Base-by-base conservation (phyloP, 1,284 basidiomycete species). In the Trichosporon sp. region DNA sequence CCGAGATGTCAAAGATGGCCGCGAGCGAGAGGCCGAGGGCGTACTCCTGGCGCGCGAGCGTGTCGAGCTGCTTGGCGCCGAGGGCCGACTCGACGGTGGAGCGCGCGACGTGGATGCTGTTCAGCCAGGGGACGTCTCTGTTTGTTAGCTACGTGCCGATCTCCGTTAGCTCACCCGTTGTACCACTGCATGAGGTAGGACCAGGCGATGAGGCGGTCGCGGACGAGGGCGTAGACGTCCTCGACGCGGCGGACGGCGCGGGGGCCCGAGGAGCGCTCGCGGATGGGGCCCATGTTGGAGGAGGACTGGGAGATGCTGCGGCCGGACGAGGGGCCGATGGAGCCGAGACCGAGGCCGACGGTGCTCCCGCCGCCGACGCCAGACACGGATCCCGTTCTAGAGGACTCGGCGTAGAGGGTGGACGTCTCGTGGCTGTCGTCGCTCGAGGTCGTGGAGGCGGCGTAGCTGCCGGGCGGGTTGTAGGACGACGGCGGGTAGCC, bases 1-100 rank as follows among this genome's bases (percentile, higher is more conserved):
- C 74, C 0, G 78, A 68, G 21, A 84, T 83, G 65, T 85, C 85
- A 42, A 86, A 80, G 1, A 85, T 70, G 3, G 80, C 72, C 1
- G 82, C 81, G 4, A 86, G 75, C 0, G 81, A 84, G 70, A 84
- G 80, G 8, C 85, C 85, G 6, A 86, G 78, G 6, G 85, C 75
- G 58, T 83, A 81, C 67, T 84, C 82, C 56, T 83, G 79, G 0
- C 78, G 76, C 0, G 83, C 80, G 42, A 81, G 77, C 27, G 64
- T 65, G 63, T 80, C 76, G n/a, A 81, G 70, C 68, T 76, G 75
- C 51, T 74, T 76, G 2, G 76, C 70, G 9, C 82, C 83, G 4
- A 84, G 70, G 0, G 73, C 68, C 0, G 71, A 27, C 62, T 80
- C 81, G n/a, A 83, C 66, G 6, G 77, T 71, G 9, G 72, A 58